Base-by-base conservation (phyloP, 768 basidiomycete genomes). In the Mrakia hoshinonis region DNA sequence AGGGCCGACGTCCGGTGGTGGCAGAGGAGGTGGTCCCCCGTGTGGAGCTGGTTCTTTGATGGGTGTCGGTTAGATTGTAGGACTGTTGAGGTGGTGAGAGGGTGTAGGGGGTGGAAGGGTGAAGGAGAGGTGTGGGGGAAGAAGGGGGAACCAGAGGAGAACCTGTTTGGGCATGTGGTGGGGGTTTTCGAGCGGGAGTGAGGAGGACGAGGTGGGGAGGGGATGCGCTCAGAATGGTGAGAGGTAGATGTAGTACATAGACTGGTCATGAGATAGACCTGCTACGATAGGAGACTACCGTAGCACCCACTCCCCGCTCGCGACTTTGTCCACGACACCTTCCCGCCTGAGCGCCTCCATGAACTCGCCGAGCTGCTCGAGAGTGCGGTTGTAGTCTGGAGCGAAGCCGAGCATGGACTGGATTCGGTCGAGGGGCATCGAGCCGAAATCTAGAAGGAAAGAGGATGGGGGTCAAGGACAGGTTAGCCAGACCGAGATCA, bases 361-460 rank as follows among this genome's bases (percentile, higher is more conserved):
- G 75, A 95, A 91, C 48, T 77, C 81, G 3, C 81, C 85, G 4
- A 96, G 84, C 77, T 96, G 90, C 34, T 92, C 91, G 13, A 87
- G 78, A 4, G 87, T 87, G 73, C 86, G 85, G 76, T 92, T 87
- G 79, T 93, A 95, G 4, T 86, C 87, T 4, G 88, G 89, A 12
- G 89, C 90, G 76, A 91, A 87, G 77, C 85, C 87, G 72, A 96
- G 83, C 89, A 93, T 92, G 2, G 84, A 82, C 77, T 96, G 92
- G 76, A 96, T 92, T n/a, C 89, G 85, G 73, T 90, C 88, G 54
- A 90, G 76, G 1, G 88, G 84, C 20, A 93, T 82, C 2, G 85
- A 78, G 12, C 89, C 89, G 54, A 97, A 81, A 78, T 92, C 94
- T 67, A 87, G 92, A 70, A 96, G 87, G n/a, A n/a, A n/a, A n/a